Percentiles rank a stretch among this genome's conserved stretches.
Evolutionary conservation across 1,139 yeast species (phyloP).

Genomic region (Groenewaldozyma sp.): DNA sequence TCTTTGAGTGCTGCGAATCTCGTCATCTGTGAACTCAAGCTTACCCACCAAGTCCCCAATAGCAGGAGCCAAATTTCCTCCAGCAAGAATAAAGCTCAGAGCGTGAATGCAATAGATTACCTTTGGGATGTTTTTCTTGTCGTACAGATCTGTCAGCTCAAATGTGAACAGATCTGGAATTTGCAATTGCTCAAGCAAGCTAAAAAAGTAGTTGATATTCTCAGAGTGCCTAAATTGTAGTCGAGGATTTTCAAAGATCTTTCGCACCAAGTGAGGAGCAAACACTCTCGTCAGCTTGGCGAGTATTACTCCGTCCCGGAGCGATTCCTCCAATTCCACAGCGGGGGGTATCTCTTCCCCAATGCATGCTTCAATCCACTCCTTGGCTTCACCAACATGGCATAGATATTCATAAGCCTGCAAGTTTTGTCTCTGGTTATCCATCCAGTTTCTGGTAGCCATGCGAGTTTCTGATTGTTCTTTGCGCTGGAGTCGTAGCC

Average conservation of each 20-base stretch:
- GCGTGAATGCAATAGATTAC: slow-evolving; percentile 94
- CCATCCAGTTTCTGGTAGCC: slow-evolving; percentile 33
- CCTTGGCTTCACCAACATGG: slow-evolving; percentile 77
- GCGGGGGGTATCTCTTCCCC: slow-evolving; percentile 43
- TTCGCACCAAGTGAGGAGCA: slow-evolving; percentile 54
- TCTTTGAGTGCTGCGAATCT: slow-evolving; percentile 58
- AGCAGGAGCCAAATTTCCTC: slow-evolving; percentile 47
- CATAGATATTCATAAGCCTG: slow-evolving; percentile 79
- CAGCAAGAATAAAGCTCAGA: slow-evolving; percentile 58
- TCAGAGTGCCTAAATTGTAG: slow-evolving; percentile 88
- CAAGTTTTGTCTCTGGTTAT: slow-evolving; percentile 34
- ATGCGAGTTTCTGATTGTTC: slow-evolving; percentile 23
- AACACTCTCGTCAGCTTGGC: slow-evolving; percentile 72
- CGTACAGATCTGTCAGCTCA: slow-evolving; percentile 87
- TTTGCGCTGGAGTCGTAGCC: slow-evolving; percentile 28
- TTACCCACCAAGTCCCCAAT: slow-evolving; percentile 58
- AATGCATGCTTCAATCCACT: slow-evolving; percentile 59
- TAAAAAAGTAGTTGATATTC: slow-evolving; percentile 78
- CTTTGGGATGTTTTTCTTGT: slow-evolving; percentile 85
- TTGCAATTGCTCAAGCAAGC: slow-evolving; percentile 56
- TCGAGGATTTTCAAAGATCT: slow-evolving; percentile 48
- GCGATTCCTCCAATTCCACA: slow-evolving; percentile 49
- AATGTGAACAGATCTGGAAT: slow-evolving; percentile 82
- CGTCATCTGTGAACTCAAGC: slow-evolving; percentile 55
- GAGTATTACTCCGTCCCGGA: slow-evolving; percentile 76